Base-by-base conservation (phyloP, 2,329 filamentous ascomycete genomes). In the Fusarium subtropicale region DNA sequence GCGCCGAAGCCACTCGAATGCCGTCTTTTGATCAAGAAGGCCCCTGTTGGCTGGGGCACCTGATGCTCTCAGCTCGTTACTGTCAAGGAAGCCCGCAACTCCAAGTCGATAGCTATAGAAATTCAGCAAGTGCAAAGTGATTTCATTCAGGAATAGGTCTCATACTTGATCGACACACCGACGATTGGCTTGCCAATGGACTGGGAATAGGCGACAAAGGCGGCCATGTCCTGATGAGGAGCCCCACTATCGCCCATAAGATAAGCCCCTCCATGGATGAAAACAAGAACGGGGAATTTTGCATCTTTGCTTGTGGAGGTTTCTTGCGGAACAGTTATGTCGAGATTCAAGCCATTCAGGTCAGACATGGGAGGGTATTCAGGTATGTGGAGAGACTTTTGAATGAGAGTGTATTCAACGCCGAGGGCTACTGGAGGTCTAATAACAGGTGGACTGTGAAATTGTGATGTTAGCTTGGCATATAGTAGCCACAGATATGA, bases 401-500 rank as follows among this genome's bases (percentile, higher is more conserved):
- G 56, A 0, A 58, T 58, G n/a, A 58, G 31, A 2, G 38, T 51
- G 10, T 36, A 58, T 31, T 58, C 56, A 15, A 58, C 26, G 5
- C 56, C 56, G n/a, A 50, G 36, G 1, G 56, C 50, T 16, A 58
- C 0, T 7, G 50, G 50, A 3, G 50, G 38, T 7, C 56, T 58
- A 3, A 58, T 24, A 1, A 58, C 56, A 16, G 38, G 26, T 0
- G 56, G 56, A 1, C 56, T 58, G 8, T 15, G 7, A 3, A 5
- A n/a, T 22, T 10, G 5, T 5, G 5, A 30, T 16, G 0, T 12
- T 15, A 22, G 28, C 2, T 11, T 10, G 9, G 3, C 5, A 11
- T 38, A n/a, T 38, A 5, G 0, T 38, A 10, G 0, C 34, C 2
- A 13, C 18, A 0, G 1, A 20, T 20, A 7, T 13, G 1, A 10